Evolutionary conservation across 2,329 filamentous ascomycete genomes (phyloP).

Genomic region (Intubia oerlemansii): DNA sequence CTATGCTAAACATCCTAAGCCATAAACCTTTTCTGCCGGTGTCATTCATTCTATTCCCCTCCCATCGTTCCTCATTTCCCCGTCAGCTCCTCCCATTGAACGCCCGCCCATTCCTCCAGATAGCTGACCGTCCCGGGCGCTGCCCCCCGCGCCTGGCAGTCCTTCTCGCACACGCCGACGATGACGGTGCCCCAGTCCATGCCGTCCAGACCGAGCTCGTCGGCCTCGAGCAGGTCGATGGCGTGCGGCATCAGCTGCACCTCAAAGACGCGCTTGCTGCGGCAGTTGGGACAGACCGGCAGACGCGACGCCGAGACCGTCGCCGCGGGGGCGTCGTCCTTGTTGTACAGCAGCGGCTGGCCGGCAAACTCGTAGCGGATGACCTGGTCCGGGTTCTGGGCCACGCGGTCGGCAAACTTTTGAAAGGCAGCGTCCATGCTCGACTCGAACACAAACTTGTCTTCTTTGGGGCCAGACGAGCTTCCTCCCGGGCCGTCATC

Average conservation of each 20-base stretch:
- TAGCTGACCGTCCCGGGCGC: conserved; percentile 48
- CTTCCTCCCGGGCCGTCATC: conserved; percentile 13
- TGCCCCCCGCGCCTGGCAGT: conserved; percentile 46
- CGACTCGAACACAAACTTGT: conserved; percentile 53
- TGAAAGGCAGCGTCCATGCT: conserved; percentile 57
- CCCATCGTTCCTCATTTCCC: not conserved
- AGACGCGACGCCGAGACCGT: conserved; percentile 24
- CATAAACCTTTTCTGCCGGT: no score
- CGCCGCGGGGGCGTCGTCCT: conserved; percentile 52
- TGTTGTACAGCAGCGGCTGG: conserved; percentile 57
- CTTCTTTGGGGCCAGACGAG: conserved; percentile 27
- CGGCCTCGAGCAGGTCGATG: conserved; percentile 70
- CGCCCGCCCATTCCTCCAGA: conserved; percentile 88
- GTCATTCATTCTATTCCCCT: no score
- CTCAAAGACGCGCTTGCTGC: conserved; percentile 61
- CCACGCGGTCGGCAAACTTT: conserved; percentile 56
- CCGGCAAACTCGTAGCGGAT: conserved; percentile 64
- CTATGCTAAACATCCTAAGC: no score
- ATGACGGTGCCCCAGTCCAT: conserved; percentile 98
- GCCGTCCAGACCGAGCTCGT: conserved; percentile 50
- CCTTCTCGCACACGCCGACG: conserved; percentile 59
- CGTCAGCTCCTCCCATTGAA: conserved; percentile 78
- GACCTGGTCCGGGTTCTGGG: conserved; percentile 65
- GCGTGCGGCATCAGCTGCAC: conserved; percentile 80
- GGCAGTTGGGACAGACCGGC: conserved; percentile 59